phyloP scores from a whole-genome alignment of 2,329 filamentous ascomycete species.

The Raffaelea ambrosiae region DNA sequence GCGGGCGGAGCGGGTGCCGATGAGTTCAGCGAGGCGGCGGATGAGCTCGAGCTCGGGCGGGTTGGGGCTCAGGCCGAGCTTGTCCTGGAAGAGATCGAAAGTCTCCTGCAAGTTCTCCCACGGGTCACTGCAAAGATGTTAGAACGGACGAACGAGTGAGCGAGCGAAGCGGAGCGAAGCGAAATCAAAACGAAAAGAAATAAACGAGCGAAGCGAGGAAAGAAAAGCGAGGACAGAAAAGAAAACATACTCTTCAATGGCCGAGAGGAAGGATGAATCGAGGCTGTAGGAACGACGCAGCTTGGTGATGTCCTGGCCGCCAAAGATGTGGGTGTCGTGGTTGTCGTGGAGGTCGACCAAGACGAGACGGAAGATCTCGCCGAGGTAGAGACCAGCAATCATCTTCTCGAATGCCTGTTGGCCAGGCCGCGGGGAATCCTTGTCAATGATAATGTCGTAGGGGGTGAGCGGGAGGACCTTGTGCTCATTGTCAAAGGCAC shows the following conservation, averaged over 20 bases:
- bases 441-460: conserved; percentile 83
- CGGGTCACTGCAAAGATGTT: conserved; percentile 54
- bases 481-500: conserved; percentile 92
- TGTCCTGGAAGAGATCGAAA: conserved; percentile 67
- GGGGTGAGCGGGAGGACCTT: conserved; percentile 75
- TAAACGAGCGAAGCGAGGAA: background rate
- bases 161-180: background rate
- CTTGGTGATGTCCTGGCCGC: conserved; percentile 68
- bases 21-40: conserved; percentile 83
- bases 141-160: background rate
- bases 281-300: conserved; percentile 82
- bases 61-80: conserved; percentile 62
- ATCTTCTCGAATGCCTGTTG: conserved; percentile 98
- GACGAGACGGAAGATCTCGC: conserved; percentile 87
- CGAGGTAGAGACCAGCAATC: conserved; percentile 89
- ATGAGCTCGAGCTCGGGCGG: conserved; percentile 80
- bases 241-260: conserved; percentile 69
- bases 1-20: conserved; percentile 87
- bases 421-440: conserved; percentile 82
- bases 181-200: background rate
- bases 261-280: conserved; percentile 87
- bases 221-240: background rate
- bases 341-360: conserved; percentile 79
- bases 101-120: conserved; percentile 94
- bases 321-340: conserved; percentile 67